These are phyloP conservation scores for Sistotremastrum suecicum DNA, from an alignment of 768 basidiomycete species.

Conservation along the genomic window DNA sequence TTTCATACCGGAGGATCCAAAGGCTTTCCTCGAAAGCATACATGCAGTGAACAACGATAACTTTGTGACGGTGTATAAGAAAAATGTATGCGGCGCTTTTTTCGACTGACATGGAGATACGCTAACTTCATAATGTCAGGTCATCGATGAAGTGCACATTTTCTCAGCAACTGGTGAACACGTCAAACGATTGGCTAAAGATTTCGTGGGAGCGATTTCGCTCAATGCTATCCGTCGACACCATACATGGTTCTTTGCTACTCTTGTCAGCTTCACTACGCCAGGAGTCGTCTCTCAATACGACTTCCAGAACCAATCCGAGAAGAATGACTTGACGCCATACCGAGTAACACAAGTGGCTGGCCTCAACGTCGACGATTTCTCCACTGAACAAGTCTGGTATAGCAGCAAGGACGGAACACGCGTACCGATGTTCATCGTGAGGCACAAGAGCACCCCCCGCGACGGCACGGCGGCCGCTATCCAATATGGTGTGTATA, in stretches of 20 bases:
- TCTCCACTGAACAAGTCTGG: conserved; percentile 65
- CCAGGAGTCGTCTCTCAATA: conserved; percentile 55
- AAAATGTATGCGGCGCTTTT: conserved; percentile 36
- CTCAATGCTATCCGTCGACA: conserved; percentile 34
- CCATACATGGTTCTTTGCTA: conserved; percentile 48
- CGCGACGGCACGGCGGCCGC: conserved; percentile 65
- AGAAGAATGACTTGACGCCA: conserved; percentile 42
- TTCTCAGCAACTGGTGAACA: conserved; percentile 41
- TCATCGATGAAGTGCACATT: conserved; percentile 69
- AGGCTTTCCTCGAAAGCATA: conserved; percentile 42
- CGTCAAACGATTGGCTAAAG: conserved; percentile 40
- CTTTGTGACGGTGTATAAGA: conserved; percentile 51
- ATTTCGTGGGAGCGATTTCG: conserved; percentile 53
- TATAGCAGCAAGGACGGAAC: conserved; percentile 70
- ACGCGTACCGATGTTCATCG: conserved; percentile 74
- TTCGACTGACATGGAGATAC: neutral
- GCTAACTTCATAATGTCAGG: conserved; percentile 23
- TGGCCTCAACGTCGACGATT: conserved; percentile 53
- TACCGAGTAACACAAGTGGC: conserved; percentile 44
- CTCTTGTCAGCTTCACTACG: conserved; percentile 53
- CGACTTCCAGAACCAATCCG: conserved; percentile 29
- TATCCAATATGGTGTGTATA: conserved; percentile 52
- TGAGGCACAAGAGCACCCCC: conserved; percentile 54
- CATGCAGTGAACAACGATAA: conserved; percentile 37
- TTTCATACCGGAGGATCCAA: conserved; percentile 54